These are phyloP conservation scores for Hanseniaspora lachancei DNA, from an alignment of 805 yeast genomes.

Conservation along the genomic window DNA sequence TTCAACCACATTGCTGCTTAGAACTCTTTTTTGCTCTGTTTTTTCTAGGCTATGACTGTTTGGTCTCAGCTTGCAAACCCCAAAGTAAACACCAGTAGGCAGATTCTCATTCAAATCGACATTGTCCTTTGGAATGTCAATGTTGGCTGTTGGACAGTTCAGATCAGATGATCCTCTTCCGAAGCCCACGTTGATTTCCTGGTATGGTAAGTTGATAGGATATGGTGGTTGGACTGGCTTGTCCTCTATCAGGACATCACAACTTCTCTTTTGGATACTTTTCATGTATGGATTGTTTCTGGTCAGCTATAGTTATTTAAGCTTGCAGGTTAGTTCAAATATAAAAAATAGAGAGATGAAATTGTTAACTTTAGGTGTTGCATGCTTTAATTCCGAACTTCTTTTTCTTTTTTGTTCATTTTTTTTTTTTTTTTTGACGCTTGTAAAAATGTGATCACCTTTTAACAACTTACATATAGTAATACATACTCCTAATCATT, in stretches of 20 bases:
- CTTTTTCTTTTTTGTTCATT: too few relatives aligned
- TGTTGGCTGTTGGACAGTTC: slow-evolving; percentile 92
- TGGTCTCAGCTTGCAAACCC: slow-evolving; percentile 41
- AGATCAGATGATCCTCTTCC: slow-evolving; percentile 91
- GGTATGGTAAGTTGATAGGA: slow-evolving; percentile 36
- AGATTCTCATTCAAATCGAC: slow-evolving; percentile 27
- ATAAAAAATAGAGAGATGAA: too few relatives aligned
- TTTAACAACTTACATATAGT: too few relatives aligned
- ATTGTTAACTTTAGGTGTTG: too few relatives aligned
- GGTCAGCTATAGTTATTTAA: too few relatives aligned
- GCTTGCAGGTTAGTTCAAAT: too few relatives aligned
- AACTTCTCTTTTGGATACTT: slow-evolving; percentile 14
- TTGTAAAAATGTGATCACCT: background rate
- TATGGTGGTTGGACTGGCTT: slow-evolving; percentile 32
- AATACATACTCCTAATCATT: slow-evolving; percentile 17
- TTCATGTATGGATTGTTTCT: background rate
- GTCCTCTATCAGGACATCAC: slow-evolving; percentile 25
- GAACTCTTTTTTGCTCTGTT: background rate
- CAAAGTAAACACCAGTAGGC: slow-evolving; percentile 81
- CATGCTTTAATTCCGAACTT: too few relatives aligned
- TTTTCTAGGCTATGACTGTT: slow-evolving; percentile 20
- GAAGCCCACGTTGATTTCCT: slow-evolving; percentile 62
- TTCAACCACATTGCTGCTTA: slow-evolving; percentile 26
- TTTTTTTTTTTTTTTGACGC: too few relatives aligned
- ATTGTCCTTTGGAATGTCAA: slow-evolving; percentile 45